Conservation (phyloP, 192 early-diverging fungal genomes). For the Endogone sp. region DNA sequence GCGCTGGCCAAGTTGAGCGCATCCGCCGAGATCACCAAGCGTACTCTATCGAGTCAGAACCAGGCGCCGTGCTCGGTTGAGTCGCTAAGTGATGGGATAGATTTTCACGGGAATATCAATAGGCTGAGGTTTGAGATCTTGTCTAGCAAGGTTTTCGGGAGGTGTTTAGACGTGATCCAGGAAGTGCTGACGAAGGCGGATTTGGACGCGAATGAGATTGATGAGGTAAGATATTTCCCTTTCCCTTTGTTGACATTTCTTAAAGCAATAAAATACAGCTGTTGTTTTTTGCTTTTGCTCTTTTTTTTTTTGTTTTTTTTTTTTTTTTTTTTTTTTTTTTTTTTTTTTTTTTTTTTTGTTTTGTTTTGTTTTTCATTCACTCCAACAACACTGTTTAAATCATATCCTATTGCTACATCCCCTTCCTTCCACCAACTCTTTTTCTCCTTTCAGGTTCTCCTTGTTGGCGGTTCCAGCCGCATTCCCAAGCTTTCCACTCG, state of each 20-base stretch:
- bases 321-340: too few species aligned
- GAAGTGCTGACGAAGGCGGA: constrained; percentile 63
- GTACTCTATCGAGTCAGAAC: constrained; percentile 74
- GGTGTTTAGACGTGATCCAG: constrained; percentile 62
- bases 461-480: constrained; percentile 84
- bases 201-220: constrained; percentile 69
- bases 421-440: too few species aligned
- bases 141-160: constrained; percentile 68
- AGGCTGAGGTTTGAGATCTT: constrained; percentile 91
- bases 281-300: too few species aligned
- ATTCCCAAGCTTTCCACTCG: constrained; percentile 83
- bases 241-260: background rate
- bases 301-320: too few species aligned
- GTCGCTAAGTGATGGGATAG: constrained; percentile 85
- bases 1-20: constrained; percentile 77
- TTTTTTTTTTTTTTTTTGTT: too few species aligned
- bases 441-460: constrained; percentile 58
- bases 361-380: too few species aligned
- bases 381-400: too few species aligned
- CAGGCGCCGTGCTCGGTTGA: constrained; percentile 91
- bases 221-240: constrained; percentile 45
- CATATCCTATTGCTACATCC: too few species aligned
- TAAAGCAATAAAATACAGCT: too few species aligned
- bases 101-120: constrained; percentile 80
- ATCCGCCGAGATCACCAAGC: constrained; percentile 91